Base-by-base conservation (phyloP, 2,329 filamentous ascomycete species). In the Diaporthe ilicicola region DNA sequence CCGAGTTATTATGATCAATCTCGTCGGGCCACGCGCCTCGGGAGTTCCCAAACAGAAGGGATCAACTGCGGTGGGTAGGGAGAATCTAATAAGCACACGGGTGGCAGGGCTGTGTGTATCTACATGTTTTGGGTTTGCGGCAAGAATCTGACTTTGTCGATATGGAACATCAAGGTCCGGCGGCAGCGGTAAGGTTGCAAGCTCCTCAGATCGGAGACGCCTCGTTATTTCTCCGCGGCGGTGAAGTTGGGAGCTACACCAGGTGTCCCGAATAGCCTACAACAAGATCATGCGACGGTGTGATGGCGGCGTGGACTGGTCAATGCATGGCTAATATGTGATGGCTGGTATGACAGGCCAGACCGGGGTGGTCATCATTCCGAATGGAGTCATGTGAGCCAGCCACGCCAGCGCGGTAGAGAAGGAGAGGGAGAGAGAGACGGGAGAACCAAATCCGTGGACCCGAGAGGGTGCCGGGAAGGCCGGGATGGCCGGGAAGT, bases 401-500 rank as follows among this genome's bases (percentile, higher is more conserved):
- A 39, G 13, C 56, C n/a, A n/a, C n/a, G n/a, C n/a, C n/a, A n/a
- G n/a, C n/a, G n/a, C n/a, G n/a, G n/a, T n/a, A n/a, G n/a, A n/a
- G n/a, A n/a, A 62, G 19, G 0, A 39, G 22, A 34, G 56, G 9
- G 32, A 34, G 24, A 22, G 42, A 39, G 19, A 42, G 56, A 62
- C 56, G 56, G 56, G 42, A 50, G 42, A 64, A 50, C 32, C 44
- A 64, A 37, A 27, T 27, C 59, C 59, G 44, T 44, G 48, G 29
- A 19, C 44, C 59, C 59, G 59, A 64, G 44, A 24, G 62, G 62
- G 15, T 66, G 48, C 50, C 62, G 46, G 62, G 54, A 66, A 54
- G 48, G 48, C 48, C 62, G 46, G 62, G 54, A 66, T 42, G 48
- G 48, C 48, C 62, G 62, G 50, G 48, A 54, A 13, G 29, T n/a